Base-by-base conservation (phyloP, 768 basidiomycete species). In the Termitomyces sp. region DNA sequence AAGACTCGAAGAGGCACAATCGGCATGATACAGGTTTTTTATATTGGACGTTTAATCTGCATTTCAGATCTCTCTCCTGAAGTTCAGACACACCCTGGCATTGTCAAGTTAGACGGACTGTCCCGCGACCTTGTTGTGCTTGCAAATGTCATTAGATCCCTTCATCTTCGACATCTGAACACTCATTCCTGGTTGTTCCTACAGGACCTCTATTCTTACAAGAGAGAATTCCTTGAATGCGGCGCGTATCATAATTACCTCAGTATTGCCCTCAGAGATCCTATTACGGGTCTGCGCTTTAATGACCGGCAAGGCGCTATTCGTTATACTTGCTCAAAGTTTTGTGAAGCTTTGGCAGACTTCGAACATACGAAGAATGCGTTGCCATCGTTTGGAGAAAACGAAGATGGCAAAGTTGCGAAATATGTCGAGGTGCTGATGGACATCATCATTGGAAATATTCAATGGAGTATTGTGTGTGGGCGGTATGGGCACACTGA, bases 191-290 rank as follows among this genome's bases (percentile, higher is more conserved):
- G 16, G 9, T 41, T 19, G 6, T 25, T 45, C 23, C 11, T 5
- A 12, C n/a, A 48, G 47, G 47, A 48, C 12, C 30, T 48, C 30
- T 48, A 55, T 55, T 55, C 35, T 51, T 37, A 37, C 35, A 37
- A 37, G 16, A 37, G 35, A 37, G 35, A 37, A 37, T 37, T 16
- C 35, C 35, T 45, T 12, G 58, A 55, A n/a, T 55, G 58, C 25
- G 48, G 48, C n/a, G 54, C 58, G 7, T 42, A 59, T 34, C 58
- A 59, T 34, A 59, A 59, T 47, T 46, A 51, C 21, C 44, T 59
- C 11, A 55, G 54, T 14, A 41, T 55, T 23, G 54, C 48, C 11
- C 54, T 59, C 42, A 37, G 21, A 17, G 54, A 55, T 34, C 49
- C 58, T 3, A 51, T 39, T 17, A 19, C 58, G 3, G 32, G 27